Conservation (phyloP, 176 grass and related monocot genomes). For the Coix lacrymajobi region DNA sequence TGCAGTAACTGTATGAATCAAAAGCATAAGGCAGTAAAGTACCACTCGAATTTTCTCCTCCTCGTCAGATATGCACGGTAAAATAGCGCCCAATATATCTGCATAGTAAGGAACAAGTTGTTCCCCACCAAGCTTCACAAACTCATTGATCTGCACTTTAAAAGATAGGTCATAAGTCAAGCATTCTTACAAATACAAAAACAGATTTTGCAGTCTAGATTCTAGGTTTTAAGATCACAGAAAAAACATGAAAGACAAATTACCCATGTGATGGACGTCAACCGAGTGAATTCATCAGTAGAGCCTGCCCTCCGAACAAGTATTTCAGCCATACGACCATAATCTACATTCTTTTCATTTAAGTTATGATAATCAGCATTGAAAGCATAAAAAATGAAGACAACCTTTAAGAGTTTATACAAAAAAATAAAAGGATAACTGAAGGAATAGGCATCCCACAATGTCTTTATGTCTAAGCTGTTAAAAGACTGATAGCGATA, state of each 20-base stretch:
- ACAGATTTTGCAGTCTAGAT: neutral
- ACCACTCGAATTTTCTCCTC: slow-evolving; percentile 99
- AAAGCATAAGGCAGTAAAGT: slow-evolving; percentile 24
- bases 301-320: slow-evolving; percentile 88
- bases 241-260: slow-evolving; percentile 24
- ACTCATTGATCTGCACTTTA: slow-evolving; percentile 87
- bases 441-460: neutral
- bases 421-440: slow-evolving; percentile 20
- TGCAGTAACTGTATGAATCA: slow-evolving; percentile 17
- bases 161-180: slow-evolving; percentile 26
- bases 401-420: neutral
- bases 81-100: slow-evolving; percentile 93
- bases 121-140: slow-evolving; percentile 98
- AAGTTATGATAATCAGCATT: slow-evolving; percentile 23
- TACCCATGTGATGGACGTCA: slow-evolving; percentile 99
- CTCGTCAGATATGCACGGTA: slow-evolving; percentile 93
- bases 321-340: slow-evolving; percentile 99
- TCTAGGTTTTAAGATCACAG: neutral
- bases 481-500: slow-evolving; percentile 5
- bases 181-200: slow-evolving; percentile 28
- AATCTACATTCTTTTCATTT: slow-evolving; percentile 91
- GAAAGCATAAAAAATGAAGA: slow-evolving; percentile 4
- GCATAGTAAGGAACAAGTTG: slow-evolving; percentile 98
- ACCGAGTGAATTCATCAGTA: slow-evolving; percentile 89
- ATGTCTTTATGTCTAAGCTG: neutral